phyloP scores from a whole-genome alignment of 2,329 filamentous ascomycete genomes.

The Penicillium olsonii region DNA sequence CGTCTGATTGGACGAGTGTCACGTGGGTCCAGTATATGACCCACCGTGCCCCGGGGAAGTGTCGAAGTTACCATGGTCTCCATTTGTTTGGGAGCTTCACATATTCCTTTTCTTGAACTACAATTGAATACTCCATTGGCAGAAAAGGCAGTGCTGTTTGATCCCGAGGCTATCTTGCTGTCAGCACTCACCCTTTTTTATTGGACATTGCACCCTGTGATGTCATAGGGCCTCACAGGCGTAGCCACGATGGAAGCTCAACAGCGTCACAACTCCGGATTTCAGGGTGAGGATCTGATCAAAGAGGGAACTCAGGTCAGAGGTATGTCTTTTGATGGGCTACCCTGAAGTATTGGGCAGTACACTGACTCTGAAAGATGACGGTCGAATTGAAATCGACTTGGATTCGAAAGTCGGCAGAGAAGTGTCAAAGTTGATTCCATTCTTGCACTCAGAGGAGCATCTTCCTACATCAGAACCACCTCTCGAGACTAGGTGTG shows the following conservation, averaged over 20 bases:
- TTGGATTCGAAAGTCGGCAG: constrained; percentile 23
- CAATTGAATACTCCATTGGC: background rate
- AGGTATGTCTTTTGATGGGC: background rate
- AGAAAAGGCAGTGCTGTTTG: no score
- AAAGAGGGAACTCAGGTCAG: constrained; percentile 1
- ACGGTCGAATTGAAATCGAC: constrained; percentile 25
- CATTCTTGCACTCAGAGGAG: constrained; percentile 11
- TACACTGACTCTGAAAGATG: constrained; percentile 3
- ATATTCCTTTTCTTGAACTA: background rate
- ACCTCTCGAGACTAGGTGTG: background rate
- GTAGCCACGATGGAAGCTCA: constrained; percentile 1
- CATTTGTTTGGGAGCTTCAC: background rate
- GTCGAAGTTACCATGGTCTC: background rate
- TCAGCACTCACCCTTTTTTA: background rate
- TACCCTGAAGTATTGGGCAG: background rate
- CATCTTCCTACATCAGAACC: background rate
- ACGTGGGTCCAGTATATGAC: background rate
- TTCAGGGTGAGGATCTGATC: background rate
- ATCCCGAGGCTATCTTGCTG: background rate
- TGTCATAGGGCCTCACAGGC: constrained; percentile 3
- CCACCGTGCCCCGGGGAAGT: background rate
- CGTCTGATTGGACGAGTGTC: background rate
- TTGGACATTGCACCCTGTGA: background rate
- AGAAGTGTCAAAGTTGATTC: constrained; percentile 17
- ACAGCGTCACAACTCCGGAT: background rate